Conservation (phyloP, 2,329 filamentous ascomycete genomes). For the Plectosphaerella sp. region DNA sequence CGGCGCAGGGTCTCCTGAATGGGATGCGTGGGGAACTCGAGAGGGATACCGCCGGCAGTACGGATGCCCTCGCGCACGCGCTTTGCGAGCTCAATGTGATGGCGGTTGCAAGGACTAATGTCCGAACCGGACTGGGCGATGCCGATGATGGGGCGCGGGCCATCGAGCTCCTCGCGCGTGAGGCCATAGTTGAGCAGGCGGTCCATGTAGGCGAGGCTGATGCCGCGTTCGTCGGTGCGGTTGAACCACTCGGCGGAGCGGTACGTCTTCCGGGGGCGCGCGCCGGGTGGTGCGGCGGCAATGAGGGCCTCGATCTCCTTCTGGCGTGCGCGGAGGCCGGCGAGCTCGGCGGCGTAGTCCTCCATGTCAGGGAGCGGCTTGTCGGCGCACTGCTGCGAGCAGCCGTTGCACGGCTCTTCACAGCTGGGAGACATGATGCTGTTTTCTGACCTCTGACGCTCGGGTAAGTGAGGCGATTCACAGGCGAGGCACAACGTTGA, state of each 20-base stretch:
- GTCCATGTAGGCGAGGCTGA: conserved; percentile 39
- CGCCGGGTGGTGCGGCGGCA: background rate
- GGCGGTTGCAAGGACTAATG: conserved; percentile 43
- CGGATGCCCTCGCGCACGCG: conserved; percentile 45
- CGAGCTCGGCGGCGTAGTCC: conserved; percentile 2
- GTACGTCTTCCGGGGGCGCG: background rate
- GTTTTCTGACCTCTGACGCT: background rate
- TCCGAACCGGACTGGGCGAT: conserved; percentile 49
- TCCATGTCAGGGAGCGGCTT: conserved; percentile 2
- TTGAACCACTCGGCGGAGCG: conserved; percentile 12
- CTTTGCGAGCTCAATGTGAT: conserved; percentile 44
- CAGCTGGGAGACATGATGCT: background rate
- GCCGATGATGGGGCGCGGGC: conserved; percentile 44
- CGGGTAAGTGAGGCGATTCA: too few species aligned
- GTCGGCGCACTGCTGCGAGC: conserved; percentile 1
- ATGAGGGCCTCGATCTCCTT: conserved; percentile 2
- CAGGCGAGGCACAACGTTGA: too few species aligned
- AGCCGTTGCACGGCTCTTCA: conserved; percentile 1
- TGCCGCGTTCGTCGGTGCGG: conserved; percentile 6
- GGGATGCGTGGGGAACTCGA: conserved; percentile 48
- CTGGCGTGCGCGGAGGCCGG: background rate
- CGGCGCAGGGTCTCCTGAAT: conserved; percentile 44
- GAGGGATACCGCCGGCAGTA: conserved; percentile 41
- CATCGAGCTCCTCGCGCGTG: conserved; percentile 42
- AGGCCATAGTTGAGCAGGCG: conserved; percentile 46